Percentiles rank a stretch among this genome's conserved stretches.
These are phyloP conservation scores for Quercus aquifolioides DNA, from an alignment of 306 rosid species.

Conservation along the genomic window DNA sequence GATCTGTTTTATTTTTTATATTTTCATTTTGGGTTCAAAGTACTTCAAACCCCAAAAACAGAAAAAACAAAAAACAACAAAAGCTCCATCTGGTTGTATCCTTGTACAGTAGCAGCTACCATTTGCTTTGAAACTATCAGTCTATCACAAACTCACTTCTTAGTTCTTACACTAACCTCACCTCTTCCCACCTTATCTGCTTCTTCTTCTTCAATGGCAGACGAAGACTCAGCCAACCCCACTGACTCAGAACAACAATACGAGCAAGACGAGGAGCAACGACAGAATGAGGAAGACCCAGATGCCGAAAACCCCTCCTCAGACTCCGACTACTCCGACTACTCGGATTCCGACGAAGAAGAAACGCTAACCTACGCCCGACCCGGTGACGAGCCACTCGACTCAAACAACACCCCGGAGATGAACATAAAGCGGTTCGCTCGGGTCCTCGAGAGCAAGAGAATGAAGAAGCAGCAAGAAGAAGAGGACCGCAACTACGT, in stretches of 20 bases:
- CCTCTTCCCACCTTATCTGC: background rate
- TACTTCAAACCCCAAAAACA: background rate
- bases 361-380: constrained; percentile 23
- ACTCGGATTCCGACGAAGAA: constrained; percentile 2
- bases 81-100: background rate
- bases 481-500: constrained; percentile 10
- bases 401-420: constrained; percentile 34
- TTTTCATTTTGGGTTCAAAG: no score
- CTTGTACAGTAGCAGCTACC: background rate
- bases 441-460: constrained; percentile 26
- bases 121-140: background rate
- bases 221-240: background rate
- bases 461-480: constrained; percentile 17
- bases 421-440: constrained; percentile 28
- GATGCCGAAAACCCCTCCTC: background rate
- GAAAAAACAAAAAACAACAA: no score
- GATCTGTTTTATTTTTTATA: no score
- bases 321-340: constrained; percentile 19
- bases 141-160: no score
- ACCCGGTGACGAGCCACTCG: constrained; percentile 17
- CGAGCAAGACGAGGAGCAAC: background rate
- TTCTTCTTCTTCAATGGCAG: constrained; percentile 10
- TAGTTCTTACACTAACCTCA: background rate
- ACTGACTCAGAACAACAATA: background rate
- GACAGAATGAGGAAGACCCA: background rate